Evolutionary conservation across 2,329 filamentous ascomycete species (phyloP), one percentile per base, ranked within the genome.

Genomic region (Beauveria sp.): DNA sequence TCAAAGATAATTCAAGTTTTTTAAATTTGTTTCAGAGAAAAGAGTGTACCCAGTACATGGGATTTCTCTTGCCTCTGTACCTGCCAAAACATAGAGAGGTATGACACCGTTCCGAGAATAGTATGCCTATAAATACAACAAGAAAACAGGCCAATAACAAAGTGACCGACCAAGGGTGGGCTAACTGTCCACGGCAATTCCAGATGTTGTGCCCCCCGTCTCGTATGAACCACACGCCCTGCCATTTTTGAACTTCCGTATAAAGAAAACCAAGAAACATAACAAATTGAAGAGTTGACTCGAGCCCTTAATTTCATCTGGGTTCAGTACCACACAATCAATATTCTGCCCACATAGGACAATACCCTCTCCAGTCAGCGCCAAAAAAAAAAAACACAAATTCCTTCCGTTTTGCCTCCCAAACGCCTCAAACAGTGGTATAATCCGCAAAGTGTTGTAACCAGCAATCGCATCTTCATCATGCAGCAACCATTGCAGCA

Each of bases 61-160:
- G 37, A 26, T 37, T 22, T 14, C 10, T 51, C 18, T 40, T 59
- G 47, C 37, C 37, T 30, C 30, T 24, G 37, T 26, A 52, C 22
- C 47, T 44, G 37, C 37, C 34, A 22, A 52, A 24, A 43, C 47
- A 43, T 30, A 37, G 46, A 56, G 34, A 55, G 46, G 51, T 50
- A 55, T 44, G 53, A 62, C 37, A 48, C 56, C 47, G 26, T 28
- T 40, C 55, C 41, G 28, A 47, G 12, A 59, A 48, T 34, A 61
- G 55, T 57, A 60, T 59, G 61, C 57, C 59, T 63, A 63, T 62
- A 61, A 60, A 61, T 63, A 64, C 55, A 64, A 59, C 50, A 53
- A 52, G 54, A 61, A 41, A 22, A 54, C 37, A 46, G 50, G 58
- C 22, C 12, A 63, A 62, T 46, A 47, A 22, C 61, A 61, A 50